Evolutionary conservation across 225 moss, liverwort and hornwort genomes (phyloP), one percentile per base, ranked within the genome.

Genomic region (Physcomitrellopsis africana): DNA sequence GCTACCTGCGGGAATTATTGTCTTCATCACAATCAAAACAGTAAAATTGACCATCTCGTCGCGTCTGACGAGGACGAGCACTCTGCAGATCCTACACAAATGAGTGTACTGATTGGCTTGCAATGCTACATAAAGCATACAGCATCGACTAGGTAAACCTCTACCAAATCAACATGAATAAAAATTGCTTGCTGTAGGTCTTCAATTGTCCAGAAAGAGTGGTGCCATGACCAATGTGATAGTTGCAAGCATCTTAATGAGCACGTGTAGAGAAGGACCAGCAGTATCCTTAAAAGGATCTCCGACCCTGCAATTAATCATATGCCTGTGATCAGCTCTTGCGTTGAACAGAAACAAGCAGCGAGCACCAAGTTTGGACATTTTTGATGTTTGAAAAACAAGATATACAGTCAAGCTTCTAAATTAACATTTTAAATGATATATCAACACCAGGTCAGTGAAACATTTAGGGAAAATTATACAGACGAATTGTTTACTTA

Each of bases 151-250:
- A 46, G 65, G 71, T 17, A 17, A 60, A 61, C 16, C 58, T 65
- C 67, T 37, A 72, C 45, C 18, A 63, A 68, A 67, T 68, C 72
- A 54, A 77, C 47, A 22, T 10, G 69, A 43, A 20, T 66, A 6
- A 65, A 55, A 65, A 57, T 19, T 57, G 27, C 58, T 24, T 12
- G 61, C 60, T 77, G 9, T 20, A 51, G 63, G 20, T 63, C 68
- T 48, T 88, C 72, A 90, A 68, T 81, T 80, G 74, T 93, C 92
- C n/a, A 93, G 52, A 76, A 93, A 93, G 72, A 93, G 80, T 0
- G 92, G 92, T 74, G 92, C 90, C 92, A 93, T 93, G 27, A 93
- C 92, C 56, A 93, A 78, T 81, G 92, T 93, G 59, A 93, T 93
- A 2, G 92, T 93, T 46, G 92, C 92, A 76, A 93, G 85, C 90